Percentiles rank a stretch among this genome's conserved stretches.
Conservation (phyloP, 129 eudicot genomes). For the Flaveria bidentis region DNA sequence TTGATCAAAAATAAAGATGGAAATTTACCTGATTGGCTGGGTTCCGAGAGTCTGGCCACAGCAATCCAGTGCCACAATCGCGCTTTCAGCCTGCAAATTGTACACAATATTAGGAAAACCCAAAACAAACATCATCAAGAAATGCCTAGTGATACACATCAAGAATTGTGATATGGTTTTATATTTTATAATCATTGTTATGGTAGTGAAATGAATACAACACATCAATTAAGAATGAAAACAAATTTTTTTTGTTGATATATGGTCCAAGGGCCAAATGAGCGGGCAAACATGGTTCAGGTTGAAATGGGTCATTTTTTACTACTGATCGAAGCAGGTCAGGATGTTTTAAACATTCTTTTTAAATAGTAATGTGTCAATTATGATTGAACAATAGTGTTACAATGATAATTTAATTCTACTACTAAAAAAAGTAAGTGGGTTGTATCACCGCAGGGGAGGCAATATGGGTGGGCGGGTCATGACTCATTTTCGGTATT, state of each 20-base stretch:
- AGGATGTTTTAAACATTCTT: neutral
- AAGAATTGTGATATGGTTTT: too few relatives aligned
- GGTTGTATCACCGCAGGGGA: neutral
- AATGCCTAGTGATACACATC: neutral
- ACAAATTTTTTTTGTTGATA: neutral
- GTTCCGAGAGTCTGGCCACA: constrained; percentile 85
- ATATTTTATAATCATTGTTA: neutral
- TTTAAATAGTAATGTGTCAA: neutral
- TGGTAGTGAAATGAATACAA: neutral
- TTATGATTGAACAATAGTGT: neutral
- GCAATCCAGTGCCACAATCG: constrained; percentile 83
- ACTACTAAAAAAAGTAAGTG: neutral
- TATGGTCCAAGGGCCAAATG: too few relatives aligned
- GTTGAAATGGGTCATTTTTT: too few relatives aligned
- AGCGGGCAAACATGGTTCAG: neutral
- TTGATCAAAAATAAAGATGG: neutral
- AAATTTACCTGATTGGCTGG: constrained; percentile 72
- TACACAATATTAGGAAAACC: constrained; percentile 6
- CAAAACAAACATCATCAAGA: neutral
- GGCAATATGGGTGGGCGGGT: neutral
- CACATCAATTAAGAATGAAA: neutral
- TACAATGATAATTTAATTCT: neutral
- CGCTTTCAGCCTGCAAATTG: constrained; percentile 81
- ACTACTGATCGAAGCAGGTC: neutral
- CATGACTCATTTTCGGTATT: neutral